These are phyloP conservation scores for Lecanoromycetidae sp. DNA, from an alignment of 2,329 filamentous ascomycete species.

Conservation along the genomic window DNA sequence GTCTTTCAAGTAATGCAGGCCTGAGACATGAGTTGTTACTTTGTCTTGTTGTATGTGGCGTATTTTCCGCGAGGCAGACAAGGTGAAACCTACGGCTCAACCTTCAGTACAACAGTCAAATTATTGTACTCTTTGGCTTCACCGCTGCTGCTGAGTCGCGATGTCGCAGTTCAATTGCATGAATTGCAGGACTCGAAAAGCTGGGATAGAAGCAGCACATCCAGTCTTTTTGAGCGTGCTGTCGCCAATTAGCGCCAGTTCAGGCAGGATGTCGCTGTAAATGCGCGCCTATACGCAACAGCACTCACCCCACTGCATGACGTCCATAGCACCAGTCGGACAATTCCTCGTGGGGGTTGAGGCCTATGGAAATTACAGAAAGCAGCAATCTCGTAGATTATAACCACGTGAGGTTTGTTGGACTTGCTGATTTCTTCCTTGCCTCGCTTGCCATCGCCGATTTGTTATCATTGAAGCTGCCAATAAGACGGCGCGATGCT, in stretches of 20 bases:
- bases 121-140: no score
- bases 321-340: neutral
- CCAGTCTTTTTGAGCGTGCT: conserved; percentile 5
- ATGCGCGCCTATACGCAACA: conserved; percentile 7
- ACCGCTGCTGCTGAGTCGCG: neutral
- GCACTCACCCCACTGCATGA: neutral
- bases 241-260: conserved; percentile 6
- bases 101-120: neutral
- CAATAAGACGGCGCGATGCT: conserved; percentile 9
- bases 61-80: neutral
- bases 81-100: neutral
- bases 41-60: neutral
- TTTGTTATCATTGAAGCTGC: neutral
- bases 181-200: neutral
- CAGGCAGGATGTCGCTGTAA: neutral
- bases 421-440: neutral
- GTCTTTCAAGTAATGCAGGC: neutral
- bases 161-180: neutral
- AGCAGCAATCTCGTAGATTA: neutral
- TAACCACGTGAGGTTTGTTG: neutral
- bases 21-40: neutral
- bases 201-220: neutral
- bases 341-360: conserved; percentile 5
- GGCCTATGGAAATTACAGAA: neutral
- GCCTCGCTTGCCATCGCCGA: conserved; percentile 2